Percentiles rank a stretch among this genome's conserved stretches.
Conservation (phyloP, 306 rosid genomes). For the Vigna hirtella region DNA sequence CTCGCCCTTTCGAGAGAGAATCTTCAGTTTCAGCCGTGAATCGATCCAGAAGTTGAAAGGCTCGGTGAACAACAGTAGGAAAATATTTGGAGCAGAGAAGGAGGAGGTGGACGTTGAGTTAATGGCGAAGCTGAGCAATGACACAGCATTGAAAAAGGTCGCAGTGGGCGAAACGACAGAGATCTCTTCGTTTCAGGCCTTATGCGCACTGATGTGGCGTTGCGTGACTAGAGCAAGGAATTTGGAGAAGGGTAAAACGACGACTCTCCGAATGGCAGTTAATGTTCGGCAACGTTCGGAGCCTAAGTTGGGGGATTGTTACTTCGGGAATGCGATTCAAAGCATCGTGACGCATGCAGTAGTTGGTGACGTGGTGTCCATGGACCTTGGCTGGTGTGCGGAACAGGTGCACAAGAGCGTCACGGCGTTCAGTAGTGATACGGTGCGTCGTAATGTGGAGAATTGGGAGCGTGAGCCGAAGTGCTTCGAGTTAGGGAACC, state of each 20-base stretch:
- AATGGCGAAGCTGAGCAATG: slow-evolving; percentile 61
- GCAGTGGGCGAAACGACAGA: slow-evolving; percentile 28
- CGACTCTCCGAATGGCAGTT: slow-evolving; percentile 86
- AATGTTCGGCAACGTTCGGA: slow-evolving; percentile 75
- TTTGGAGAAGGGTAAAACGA: slow-evolving; percentile 52
- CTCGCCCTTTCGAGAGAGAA: slow-evolving; percentile 62
- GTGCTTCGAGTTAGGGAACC: slow-evolving; percentile 73
- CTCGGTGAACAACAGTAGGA: slow-evolving; percentile 40
- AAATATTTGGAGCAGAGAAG: not conserved
- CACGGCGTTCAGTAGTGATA: slow-evolving; percentile 62
- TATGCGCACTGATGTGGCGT: slow-evolving; percentile 73
- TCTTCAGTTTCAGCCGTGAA: slow-evolving; percentile 72
- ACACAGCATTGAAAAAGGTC: slow-evolving; percentile 32
- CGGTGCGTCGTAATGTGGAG: slow-evolving; percentile 61
- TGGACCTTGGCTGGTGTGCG: slow-evolving; percentile 75
- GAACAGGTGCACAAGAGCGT: slow-evolving; percentile 66
- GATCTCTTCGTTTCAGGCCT: slow-evolving; percentile 82
- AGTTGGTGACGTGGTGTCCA: slow-evolving; percentile 55
- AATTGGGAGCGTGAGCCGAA: slow-evolving; percentile 79
- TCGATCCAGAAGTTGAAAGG: slow-evolving; percentile 65
- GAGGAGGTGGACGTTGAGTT: slow-evolving; percentile 32
- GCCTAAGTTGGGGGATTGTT: slow-evolving; percentile 62
- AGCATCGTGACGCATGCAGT: slow-evolving; percentile 60
- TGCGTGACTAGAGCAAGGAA: slow-evolving; percentile 80
- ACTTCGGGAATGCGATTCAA: slow-evolving; percentile 94